These are phyloP conservation scores for Astrephomene gubernaculifera DNA, from an alignment of 139 green algal genomes.

Conservation along the genomic window DNA sequence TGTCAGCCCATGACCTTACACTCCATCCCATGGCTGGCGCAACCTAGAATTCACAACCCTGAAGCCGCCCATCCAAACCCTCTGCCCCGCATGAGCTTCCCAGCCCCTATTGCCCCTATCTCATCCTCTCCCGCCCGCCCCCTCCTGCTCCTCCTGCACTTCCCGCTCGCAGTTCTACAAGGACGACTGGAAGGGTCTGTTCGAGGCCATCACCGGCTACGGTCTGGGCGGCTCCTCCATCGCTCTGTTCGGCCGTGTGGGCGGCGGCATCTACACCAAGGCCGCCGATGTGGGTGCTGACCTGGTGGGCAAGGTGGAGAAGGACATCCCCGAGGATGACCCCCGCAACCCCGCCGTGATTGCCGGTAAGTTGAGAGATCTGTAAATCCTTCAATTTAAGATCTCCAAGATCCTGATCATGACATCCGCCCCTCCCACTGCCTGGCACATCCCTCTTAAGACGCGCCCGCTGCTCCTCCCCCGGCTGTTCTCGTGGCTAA, in stretches of 20 bases:
- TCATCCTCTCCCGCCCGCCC: background rate
- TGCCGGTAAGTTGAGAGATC: conserved; percentile 71
- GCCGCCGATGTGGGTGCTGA: conserved; percentile 98
- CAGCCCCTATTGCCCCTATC: background rate
- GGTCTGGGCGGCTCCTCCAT: conserved; percentile 97
- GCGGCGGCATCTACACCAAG: conserved; percentile 98
- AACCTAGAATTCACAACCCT: too few relatives aligned
- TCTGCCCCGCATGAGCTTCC: too few relatives aligned
- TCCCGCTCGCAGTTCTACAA: conserved; percentile 78
- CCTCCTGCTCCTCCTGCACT: background rate
- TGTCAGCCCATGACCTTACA: too few relatives aligned
- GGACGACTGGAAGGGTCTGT: conserved; percentile 93
- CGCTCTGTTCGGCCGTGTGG: conserved; percentile 96
- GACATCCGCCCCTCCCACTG: too few relatives aligned
- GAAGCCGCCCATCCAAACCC: too few relatives aligned
- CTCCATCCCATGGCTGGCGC: too few relatives aligned
- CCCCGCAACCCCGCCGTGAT: conserved; percentile 98
- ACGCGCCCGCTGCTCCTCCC: too few relatives aligned
- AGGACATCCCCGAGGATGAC: conserved; percentile 99
- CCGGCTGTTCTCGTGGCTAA: too few relatives aligned
- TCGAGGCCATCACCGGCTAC: conserved; percentile 97
- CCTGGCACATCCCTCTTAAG: background rate
- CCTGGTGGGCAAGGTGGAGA: conserved; percentile 98
- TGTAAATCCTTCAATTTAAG: background rate
- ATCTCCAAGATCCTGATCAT: background rate